Evolutionary conservation across 2,329 filamentous ascomycete genomes (phyloP).

Genomic region (Arthrobotrys entomopaga): DNA sequence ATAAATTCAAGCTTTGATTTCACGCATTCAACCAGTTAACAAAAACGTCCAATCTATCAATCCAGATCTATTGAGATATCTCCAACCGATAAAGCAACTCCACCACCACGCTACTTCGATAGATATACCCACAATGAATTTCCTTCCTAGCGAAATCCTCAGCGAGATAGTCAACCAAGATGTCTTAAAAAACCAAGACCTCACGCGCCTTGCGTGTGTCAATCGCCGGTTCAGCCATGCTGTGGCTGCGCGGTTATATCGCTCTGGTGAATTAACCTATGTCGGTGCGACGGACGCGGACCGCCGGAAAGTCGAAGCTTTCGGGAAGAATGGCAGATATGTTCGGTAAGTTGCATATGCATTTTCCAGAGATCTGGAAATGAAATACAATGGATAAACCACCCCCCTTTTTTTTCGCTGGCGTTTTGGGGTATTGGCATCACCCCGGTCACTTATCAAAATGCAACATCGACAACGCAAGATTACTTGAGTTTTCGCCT

Average conservation of each 20-base stretch:
- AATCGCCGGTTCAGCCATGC: conserved; percentile 27
- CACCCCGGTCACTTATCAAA: conserved; percentile 12
- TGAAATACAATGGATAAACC: not conserved
- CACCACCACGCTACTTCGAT: too few species aligned
- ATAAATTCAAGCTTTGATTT: too few species aligned
- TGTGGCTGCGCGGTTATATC: conserved; percentile 37
- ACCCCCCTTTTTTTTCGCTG: too few species aligned
- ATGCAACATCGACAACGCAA: conserved; percentile 50
- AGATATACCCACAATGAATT: conserved; percentile 9
- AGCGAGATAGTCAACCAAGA: conserved; percentile 37
- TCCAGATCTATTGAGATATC: too few species aligned
- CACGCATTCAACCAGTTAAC: too few species aligned
- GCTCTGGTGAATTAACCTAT: conserved; percentile 44
- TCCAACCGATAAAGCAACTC: too few species aligned
- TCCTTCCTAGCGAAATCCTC: conserved; percentile 35
- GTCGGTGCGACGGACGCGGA: conserved; percentile 34
- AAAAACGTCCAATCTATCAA: too few species aligned
- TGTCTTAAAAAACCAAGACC: conserved; percentile 18
- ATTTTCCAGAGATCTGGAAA: not conserved
- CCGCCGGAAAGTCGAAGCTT: conserved; percentile 31
- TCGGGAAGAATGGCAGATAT: conserved; percentile 29
- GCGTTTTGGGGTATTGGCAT: not conserved
- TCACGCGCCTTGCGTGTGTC: conserved; percentile 33
- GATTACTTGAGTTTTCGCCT: too few species aligned
- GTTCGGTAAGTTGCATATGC: conserved; percentile 41